Conservation (phyloP, 2,329 filamentous ascomycete species). For the Talaromyces rugulosus region DNA sequence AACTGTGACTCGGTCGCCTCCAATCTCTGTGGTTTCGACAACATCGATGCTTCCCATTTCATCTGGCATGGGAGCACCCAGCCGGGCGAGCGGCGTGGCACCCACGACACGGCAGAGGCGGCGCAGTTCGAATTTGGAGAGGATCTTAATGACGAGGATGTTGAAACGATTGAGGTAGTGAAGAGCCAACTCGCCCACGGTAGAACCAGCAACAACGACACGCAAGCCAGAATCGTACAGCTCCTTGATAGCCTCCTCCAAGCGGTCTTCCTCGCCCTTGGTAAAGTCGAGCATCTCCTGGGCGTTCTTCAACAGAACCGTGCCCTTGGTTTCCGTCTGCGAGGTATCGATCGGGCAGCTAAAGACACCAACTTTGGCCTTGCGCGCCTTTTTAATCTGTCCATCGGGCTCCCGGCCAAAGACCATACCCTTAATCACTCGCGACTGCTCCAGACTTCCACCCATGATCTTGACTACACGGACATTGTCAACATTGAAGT, state of each 20-base stretch:
- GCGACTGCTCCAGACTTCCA: slow-evolving; percentile 87
- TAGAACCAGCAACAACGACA: slow-evolving; percentile 86
- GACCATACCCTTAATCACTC: slow-evolving; percentile 96
- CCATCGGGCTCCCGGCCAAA: slow-evolving; percentile 95
- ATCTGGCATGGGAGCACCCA: slow-evolving; percentile 98
- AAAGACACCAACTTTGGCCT: slow-evolving; percentile 95
- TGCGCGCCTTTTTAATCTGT: slow-evolving; percentile 79
- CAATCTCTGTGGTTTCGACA: slow-evolving; percentile 96
- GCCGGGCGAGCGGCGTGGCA: slow-evolving; percentile 88
- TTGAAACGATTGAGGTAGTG: slow-evolving; percentile 98
- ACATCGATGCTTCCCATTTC: slow-evolving; percentile 95
- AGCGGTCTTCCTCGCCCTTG: slow-evolving; percentile 89
- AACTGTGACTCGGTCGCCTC: slow-evolving; percentile 94
- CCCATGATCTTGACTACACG: slow-evolving; percentile 99
- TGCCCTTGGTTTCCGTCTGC: slow-evolving; percentile 98
- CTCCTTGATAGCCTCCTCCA: slow-evolving; percentile 90
- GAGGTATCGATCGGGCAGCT: slow-evolving; percentile 92
- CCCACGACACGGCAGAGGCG: slow-evolving; percentile 93
- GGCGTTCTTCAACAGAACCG: slow-evolving; percentile 91
- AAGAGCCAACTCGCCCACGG: slow-evolving; percentile 91
- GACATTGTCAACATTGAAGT: slow-evolving; percentile 99
- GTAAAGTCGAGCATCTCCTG: slow-evolving; percentile 99
- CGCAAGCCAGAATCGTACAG: slow-evolving; percentile 89
- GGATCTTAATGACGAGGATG: slow-evolving; percentile 92
- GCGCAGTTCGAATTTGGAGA: slow-evolving; percentile 96